Conservation (phyloP, 306 rosid genomes). For the Quillaja saponaria region DNA sequence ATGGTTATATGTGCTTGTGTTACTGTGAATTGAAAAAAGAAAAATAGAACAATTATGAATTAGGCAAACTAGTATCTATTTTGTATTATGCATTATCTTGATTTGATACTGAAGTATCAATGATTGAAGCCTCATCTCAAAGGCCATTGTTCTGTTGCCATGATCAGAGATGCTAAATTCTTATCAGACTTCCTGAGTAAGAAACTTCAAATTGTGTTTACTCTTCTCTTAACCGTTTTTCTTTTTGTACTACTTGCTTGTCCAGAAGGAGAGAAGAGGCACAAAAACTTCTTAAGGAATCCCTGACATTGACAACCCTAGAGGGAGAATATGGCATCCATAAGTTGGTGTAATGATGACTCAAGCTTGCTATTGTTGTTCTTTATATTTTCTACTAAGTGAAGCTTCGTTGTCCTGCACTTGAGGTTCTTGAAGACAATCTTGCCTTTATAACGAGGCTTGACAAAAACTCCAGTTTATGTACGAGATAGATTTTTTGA, state of each 20-base stretch:
- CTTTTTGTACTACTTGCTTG: slow-evolving; percentile 6
- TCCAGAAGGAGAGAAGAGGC: slow-evolving; percentile 91
- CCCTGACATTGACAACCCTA: slow-evolving; percentile 63
- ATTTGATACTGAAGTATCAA: too few relatives aligned
- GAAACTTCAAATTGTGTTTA: neutral
- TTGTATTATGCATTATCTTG: too few relatives aligned
- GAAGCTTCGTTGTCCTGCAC: neutral
- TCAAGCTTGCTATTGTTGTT: neutral
- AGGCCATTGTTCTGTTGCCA: neutral
- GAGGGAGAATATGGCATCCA: slow-evolving; percentile 46
- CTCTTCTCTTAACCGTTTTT: slow-evolving; percentile 5
- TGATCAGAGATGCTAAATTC: neutral
- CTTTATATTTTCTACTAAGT: neutral
- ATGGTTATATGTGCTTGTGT: too few relatives aligned
- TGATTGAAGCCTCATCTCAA: too few relatives aligned
- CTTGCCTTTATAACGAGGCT: too few relatives aligned
- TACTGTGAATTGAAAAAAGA: too few relatives aligned
- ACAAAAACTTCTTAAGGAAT: slow-evolving; percentile 68
- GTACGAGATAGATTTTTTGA: too few relatives aligned
- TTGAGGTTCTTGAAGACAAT: too few relatives aligned
- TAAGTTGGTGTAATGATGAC: neutral
- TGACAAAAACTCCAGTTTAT: too few relatives aligned
- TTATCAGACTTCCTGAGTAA: neutral
- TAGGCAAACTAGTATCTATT: too few relatives aligned
- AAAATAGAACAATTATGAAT: too few relatives aligned